These are phyloP conservation scores for Hylodesmum podocarpum DNA, from an alignment of 306 rosid species.

Conservation along the genomic window DNA sequence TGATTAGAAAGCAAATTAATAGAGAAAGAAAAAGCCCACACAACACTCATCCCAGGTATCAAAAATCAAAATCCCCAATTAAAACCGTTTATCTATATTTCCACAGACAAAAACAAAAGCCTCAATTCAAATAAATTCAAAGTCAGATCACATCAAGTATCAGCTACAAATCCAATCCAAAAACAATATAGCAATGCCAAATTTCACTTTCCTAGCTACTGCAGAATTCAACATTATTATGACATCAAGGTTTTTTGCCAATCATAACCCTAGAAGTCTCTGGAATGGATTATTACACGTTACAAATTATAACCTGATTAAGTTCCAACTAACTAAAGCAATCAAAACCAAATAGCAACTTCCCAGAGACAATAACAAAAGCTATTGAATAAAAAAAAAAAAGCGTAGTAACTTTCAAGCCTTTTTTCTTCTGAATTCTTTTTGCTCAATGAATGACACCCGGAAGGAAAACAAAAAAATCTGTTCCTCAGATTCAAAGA, in stretches of 20 bases:
- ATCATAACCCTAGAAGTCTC: neutral
- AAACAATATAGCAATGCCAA: neutral
- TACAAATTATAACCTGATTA: neutral
- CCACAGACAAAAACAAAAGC: neutral
- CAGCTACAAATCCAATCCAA: constrained; percentile 5
- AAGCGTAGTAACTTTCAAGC: neutral
- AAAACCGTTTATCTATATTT: neutral
- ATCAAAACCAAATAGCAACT: neutral
- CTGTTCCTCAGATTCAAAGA: neutral
- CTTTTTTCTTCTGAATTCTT: neutral
- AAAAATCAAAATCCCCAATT: constrained; percentile 16
- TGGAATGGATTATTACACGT: neutral
- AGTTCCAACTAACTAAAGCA: neutral
- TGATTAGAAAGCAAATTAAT: constrained; percentile 6
- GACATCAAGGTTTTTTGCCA: neutral
- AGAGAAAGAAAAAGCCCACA: neutral
- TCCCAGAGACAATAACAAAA: neutral
- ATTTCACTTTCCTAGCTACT: neutral
- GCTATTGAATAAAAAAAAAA: neutral
- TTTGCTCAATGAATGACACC: neutral
- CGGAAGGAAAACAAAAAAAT: neutral
- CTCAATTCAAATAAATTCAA: constrained; percentile 4
- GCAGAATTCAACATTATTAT: neutral
- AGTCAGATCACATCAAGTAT: neutral
- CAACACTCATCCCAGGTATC: neutral